Conservation (phyloP, 2,329 filamentous ascomycete genomes). For the Monilinia laxa region DNA sequence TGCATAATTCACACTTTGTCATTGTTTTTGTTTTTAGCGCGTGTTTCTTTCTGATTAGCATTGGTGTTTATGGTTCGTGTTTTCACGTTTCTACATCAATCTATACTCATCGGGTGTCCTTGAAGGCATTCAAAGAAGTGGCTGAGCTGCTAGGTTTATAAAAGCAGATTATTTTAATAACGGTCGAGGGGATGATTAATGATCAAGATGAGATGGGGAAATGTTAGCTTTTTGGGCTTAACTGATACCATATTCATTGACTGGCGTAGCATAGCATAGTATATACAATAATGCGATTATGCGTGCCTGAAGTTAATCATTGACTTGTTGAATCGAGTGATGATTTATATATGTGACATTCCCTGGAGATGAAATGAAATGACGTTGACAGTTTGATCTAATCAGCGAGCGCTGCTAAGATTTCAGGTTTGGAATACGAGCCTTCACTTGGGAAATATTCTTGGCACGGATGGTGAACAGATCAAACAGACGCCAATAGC, state of each 20-base stretch:
- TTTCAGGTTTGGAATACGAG: too few species aligned
- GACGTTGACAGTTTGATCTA: background rate
- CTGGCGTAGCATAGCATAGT: constrained; percentile 13
- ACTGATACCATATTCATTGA: background rate
- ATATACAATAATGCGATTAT: constrained; percentile 15
- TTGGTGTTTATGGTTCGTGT: constrained; percentile 39
- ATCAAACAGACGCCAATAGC: too few species aligned
- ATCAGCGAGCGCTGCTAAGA: too few species aligned
- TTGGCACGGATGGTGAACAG: too few species aligned
- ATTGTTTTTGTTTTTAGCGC: constrained; percentile 19
- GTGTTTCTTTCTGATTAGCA: constrained; percentile 37
- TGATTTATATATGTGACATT: too few species aligned
- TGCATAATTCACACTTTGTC: constrained; percentile 28
- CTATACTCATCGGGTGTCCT: background rate
- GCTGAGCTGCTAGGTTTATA: constrained; percentile 15
- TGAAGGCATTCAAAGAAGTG: background rate
- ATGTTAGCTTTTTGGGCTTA: background rate
- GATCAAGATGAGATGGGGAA: background rate
- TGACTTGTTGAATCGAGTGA: too few species aligned
- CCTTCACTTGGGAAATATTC: too few species aligned
- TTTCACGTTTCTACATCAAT: constrained; percentile 31
- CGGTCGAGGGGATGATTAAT: constrained; percentile 19
- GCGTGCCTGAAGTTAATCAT: background rate
- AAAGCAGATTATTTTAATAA: constrained; percentile 20
- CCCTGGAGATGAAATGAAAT: too few species aligned